Conservation (phyloP, 2,329 filamentous ascomycete genomes). For the Claviceps arundinis region DNA sequence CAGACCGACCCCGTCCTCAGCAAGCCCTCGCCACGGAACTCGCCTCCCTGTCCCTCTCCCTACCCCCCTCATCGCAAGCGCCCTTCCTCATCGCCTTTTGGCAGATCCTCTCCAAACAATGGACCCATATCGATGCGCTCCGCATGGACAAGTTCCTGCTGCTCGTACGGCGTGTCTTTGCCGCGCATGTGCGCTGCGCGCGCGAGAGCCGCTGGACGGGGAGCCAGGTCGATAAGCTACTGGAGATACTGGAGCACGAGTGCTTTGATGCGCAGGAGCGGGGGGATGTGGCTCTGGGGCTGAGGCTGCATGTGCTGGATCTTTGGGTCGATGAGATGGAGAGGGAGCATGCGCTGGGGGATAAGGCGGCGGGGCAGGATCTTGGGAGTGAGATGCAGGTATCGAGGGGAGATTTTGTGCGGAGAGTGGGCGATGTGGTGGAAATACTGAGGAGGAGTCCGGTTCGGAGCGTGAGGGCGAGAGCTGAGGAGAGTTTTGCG, state of each 20-base stretch:
- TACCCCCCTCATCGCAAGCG: conserved; percentile 33
- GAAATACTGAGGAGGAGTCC: conserved; percentile 43
- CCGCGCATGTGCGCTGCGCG: conserved; percentile 47
- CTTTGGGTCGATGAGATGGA: conserved; percentile 86
- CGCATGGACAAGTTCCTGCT: conserved; percentile 89
- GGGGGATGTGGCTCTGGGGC: conserved; percentile 60
- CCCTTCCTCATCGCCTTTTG: conserved; percentile 53
- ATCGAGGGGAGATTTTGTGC: conserved; percentile 33
- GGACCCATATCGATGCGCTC: conserved; percentile 60
- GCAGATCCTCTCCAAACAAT: conserved; percentile 56
- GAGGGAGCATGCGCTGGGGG: conserved; percentile 43
- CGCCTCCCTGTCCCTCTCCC: conserved; percentile 47
- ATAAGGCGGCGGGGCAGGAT: conserved; percentile 4
- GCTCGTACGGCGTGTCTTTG: conserved; percentile 66
- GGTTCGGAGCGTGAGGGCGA: conserved; percentile 58
- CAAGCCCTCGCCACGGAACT: conserved; percentile 71
- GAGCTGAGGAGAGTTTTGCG: conserved; percentile 54
- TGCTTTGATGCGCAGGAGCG: conserved; percentile 23
- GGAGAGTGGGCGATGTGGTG: conserved; percentile 40
- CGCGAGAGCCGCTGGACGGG: conserved; percentile 22
- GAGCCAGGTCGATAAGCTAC: conserved; percentile 14
- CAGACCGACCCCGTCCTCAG: conserved; percentile 76
- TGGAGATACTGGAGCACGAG: conserved; percentile 16
- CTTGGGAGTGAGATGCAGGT: conserved; percentile 6
- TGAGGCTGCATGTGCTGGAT: conserved; percentile 79